Base-by-base conservation (phyloP, 768 basidiomycete species). In the Tricholoma sp. region DNA sequence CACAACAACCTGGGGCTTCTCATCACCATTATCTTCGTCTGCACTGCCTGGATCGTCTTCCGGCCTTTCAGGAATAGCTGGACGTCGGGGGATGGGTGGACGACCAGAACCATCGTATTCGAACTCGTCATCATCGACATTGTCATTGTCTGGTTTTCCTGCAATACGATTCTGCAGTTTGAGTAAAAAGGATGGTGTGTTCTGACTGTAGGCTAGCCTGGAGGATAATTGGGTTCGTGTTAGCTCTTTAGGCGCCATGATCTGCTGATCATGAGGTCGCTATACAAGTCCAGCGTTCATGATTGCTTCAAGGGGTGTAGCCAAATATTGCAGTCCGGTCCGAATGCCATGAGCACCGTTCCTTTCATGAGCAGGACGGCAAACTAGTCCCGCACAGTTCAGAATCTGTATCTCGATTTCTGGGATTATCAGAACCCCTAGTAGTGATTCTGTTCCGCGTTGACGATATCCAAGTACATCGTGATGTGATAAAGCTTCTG, bases 1-100 rank as follows among this genome's bases (percentile, higher is more conserved):
- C 8, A 96, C 94, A 3, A 97, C 91, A 7, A 97, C 84, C 66
- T 91, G 90, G 2, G 94, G 94, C 62, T 81, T 85, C 70, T 95
- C 94, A 64, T 94, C 93, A 0, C 68, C 81, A 4, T 76, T 75
- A 57, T 85, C 85, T 57, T 91, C 89, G 52, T 85, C 84, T 11
- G 81, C 88, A 61, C 87, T 89, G 51, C 88, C 88, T 7, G 82
- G 84, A 56, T 89, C 83, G 49, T 83, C 80, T 11, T 76, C 79
- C 0, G 86, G 87, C 32, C 88, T 78, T 65, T 83, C 75, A 9
- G 88, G 88, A 27, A 89, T 88, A 11, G 85, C 70, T 41, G 88
- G 87, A n/a, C 87, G 81, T 58, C 77, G 72, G 11, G 88, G 88
- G 31, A 89, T 89, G n/a, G 87, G 88, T 21, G 82, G 84, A 32